A percentile compares a stretch with the other conserved stretches of the same genome.
These are phyloP conservation scores for Aureobasidium melanogenum DNA, from an alignment of 2,329 filamentous ascomycete genomes.

Conservation along the genomic window DNA sequence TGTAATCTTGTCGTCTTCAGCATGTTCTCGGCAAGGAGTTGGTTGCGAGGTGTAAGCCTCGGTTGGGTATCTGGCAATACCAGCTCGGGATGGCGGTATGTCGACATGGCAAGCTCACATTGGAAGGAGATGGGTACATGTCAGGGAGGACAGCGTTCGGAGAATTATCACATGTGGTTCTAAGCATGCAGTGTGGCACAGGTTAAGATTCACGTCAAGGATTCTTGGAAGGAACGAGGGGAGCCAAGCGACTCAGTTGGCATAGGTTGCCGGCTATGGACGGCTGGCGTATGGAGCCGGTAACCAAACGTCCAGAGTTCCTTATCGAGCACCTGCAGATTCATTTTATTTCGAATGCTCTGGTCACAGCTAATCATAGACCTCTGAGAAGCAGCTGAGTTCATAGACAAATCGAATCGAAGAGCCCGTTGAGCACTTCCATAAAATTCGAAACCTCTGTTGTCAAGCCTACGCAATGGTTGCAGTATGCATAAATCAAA, in stretches of 20 bases:
- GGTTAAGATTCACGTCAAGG: not conserved
- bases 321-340: not conserved
- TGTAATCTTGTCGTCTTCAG: not conserved
- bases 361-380: too few relatives aligned
- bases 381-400: too few relatives aligned
- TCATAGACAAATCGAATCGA: too few relatives aligned
- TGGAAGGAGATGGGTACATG: not conserved
- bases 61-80: not conserved
- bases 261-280: not conserved
- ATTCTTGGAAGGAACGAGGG: not conserved
- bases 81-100: not conserved
- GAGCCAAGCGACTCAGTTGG: conserved; percentile 1
- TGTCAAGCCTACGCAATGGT: not conserved
- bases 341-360: not conserved
- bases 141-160: not conserved
- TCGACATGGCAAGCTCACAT: not conserved
- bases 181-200: not conserved
- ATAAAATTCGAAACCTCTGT: too few relatives aligned
- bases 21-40: not conserved
- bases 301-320: not conserved
- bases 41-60: not conserved
- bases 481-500: not conserved
- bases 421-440: too few relatives aligned
- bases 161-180: not conserved
- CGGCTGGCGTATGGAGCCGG: not conserved